Conservation (phyloP, 345 rosid species). For the Pistacia atlantica region DNA sequence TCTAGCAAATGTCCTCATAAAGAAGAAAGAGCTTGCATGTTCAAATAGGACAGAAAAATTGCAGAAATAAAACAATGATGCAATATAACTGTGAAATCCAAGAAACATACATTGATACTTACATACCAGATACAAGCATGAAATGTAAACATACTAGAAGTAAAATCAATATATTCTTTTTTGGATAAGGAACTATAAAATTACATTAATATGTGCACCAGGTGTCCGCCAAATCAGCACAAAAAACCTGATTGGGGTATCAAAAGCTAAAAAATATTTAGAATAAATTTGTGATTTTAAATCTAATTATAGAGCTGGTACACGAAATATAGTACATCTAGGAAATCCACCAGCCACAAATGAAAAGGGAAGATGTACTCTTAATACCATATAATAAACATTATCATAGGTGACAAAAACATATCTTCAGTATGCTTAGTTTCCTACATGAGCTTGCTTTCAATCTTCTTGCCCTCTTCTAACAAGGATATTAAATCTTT, state of each 20-base stretch:
- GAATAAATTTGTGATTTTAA: neutral
- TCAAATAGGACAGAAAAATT: neutral
- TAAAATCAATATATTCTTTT: no score
- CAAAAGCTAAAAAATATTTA: no score
- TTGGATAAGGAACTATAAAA: no score
- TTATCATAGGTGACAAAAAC: neutral
- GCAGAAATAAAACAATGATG: neutral
- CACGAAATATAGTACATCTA: neutral
- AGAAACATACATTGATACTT: neutral
- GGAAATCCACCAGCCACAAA: neutral
- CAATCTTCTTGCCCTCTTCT: neutral
- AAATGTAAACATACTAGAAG: no score
- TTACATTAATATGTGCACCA: no score
- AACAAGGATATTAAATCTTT: neutral
- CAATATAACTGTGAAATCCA: neutral
- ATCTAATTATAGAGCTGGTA: neutral
- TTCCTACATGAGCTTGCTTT: neutral
- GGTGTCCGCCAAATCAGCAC: no score
- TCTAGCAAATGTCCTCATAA: conserved; percentile 21
- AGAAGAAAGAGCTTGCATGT: neutral
- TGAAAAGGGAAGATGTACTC: neutral
- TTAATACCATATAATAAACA: neutral
- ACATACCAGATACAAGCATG: neutral
- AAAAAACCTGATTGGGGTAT: no score
- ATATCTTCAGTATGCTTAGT: neutral